Evolutionary conservation across 148 eudicot species (phyloP), one percentile per base, ranked within the genome.

Genomic region (Silene latifolia): DNA sequence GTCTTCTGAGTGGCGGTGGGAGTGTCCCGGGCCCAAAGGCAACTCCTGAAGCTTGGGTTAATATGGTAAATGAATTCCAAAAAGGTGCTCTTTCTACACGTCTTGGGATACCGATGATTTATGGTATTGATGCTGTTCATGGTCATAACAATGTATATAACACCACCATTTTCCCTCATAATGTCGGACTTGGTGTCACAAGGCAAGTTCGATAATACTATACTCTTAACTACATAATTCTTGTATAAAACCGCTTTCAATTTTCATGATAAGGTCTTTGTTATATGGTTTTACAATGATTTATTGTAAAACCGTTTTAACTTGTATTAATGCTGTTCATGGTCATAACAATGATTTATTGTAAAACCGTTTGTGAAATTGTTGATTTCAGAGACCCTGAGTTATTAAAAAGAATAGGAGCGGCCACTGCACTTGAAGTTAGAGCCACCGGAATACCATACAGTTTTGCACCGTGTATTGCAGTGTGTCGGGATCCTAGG

Each of bases 401-500:
- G 58, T 87, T 91, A 39, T 69, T 91, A 47, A 89, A 86, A 80
- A 89, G 77, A 84, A 91, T 91, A 20, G 96, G 93, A 72, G 93
- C 84, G 21, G 96, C 96, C n/a, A 91, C 96, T 46, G 96, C 96
- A 48, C 86, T 91, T 71, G 96, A 91, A 87, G 90, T 87, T 61
- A 80, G 89, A 79, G 93, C 90, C 14, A 87, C 93, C 8, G 93
- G 92, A 67, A 91, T 91, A n/a, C 88, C 85, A 10, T 91, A 91
- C 17, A 71, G 82, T 57, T 91, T 91, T 76, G 93, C 96, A 44
- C 97, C 97, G 7, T 91, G 97, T 76, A 88, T 91, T 20, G 93
- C 97, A 80, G 97, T 92, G 14, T 92, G 97, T 71, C 76, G 93
- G 73, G 91, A 92, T 73, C 95, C 95, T 27, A 82, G 95, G 79